These are phyloP conservation scores for Mycena vulgaris DNA, from an alignment of 768 basidiomycete species.

Conservation along the genomic window DNA sequence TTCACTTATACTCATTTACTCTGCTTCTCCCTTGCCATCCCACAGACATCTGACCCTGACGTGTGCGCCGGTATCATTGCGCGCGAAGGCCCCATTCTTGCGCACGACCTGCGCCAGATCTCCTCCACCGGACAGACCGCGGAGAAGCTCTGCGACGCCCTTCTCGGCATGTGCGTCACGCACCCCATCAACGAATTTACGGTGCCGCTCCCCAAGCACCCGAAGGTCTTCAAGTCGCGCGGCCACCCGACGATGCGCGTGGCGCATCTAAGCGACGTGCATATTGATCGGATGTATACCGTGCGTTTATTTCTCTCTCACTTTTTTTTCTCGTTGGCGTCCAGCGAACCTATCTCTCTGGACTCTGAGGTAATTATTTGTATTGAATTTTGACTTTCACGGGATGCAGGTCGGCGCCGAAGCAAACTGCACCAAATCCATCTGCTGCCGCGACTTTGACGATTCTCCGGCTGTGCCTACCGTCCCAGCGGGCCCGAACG, in stretches of 20 bases:
- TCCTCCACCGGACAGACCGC: constrained; percentile 50
- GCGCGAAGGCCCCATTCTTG: constrained; percentile 55
- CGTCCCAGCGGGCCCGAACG: constrained; percentile 51
- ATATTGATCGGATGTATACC: constrained; percentile 56
- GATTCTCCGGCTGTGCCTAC: constrained; percentile 40
- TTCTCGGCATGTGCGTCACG: constrained; percentile 54
- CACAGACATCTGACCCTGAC: constrained; percentile 40
- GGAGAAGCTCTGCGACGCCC: constrained; percentile 53
- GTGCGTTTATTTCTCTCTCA: constrained; percentile 35
- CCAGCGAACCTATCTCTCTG: no score
- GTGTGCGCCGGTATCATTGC: constrained; percentile 55
- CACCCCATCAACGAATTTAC: constrained; percentile 44
- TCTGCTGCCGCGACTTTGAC: constrained; percentile 55
- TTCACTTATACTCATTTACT: no score
- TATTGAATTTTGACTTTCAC: no score
- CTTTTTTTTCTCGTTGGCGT: no score
- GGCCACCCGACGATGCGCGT: constrained; percentile 48
- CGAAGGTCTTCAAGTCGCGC: constrained; percentile 33
- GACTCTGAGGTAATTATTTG: no score
- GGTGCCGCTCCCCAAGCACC: constrained; percentile 46
- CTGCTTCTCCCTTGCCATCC: no score
- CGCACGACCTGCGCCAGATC: constrained; percentile 55
- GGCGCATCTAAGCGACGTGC: constrained; percentile 57
- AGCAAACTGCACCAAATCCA: constrained; percentile 54
- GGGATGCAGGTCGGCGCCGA: constrained; percentile 48